A percentile compares a stretch with the other conserved stretches of the same genome.
Evolutionary conservation across 352 stramenopile species (phyloP).

Genomic region (Globisporangium nunn): DNA sequence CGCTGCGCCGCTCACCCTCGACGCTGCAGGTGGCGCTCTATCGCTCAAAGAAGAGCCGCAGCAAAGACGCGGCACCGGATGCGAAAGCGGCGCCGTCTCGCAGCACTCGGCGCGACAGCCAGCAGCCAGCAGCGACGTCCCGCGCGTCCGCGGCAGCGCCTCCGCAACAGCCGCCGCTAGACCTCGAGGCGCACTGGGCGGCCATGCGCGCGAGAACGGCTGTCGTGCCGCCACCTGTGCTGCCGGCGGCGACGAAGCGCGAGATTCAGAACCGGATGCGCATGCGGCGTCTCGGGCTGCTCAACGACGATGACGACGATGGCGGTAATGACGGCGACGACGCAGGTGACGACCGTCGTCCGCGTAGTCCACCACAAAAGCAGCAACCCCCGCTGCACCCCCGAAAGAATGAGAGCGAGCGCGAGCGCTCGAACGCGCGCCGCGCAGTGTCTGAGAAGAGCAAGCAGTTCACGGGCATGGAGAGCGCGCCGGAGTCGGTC

Average conservation of each 20-base stretch:
- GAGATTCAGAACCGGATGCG: slow-evolving; percentile 55
- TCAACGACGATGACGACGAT: slow-evolving; percentile 38
- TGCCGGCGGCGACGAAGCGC: slow-evolving; percentile 30
- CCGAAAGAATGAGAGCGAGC: slow-evolving; percentile 16
- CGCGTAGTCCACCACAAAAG: background rate
- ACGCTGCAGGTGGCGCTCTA: slow-evolving; percentile 31
- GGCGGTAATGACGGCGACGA: background rate
- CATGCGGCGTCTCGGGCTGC: slow-evolving; percentile 47
- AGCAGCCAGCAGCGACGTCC: slow-evolving; percentile 2
- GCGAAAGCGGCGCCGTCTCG: slow-evolving; percentile 9
- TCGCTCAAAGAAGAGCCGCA: slow-evolving; percentile 40
- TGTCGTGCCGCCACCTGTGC: slow-evolving; percentile 24
- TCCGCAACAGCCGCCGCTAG: slow-evolving; percentile 1
- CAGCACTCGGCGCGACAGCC: background rate
- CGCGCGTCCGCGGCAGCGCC: slow-evolving; percentile 1
- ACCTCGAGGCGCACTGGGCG: slow-evolving; percentile 36
- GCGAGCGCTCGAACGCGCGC: slow-evolving; percentile 18
- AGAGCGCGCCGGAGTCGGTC: slow-evolving; percentile 50
- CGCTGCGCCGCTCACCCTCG: background rate
- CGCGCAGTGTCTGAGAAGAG: slow-evolving; percentile 37
- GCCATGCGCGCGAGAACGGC: slow-evolving; percentile 31
- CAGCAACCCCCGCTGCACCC: slow-evolving; percentile 16
- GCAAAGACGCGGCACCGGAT: slow-evolving; percentile 26
- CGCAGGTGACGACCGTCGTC: background rate
- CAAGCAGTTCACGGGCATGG: slow-evolving; percentile 70